These are phyloP conservation scores for Plenodomus tracheiphilus DNA, from an alignment of 2,329 filamentous ascomycete species.

Conservation along the genomic window DNA sequence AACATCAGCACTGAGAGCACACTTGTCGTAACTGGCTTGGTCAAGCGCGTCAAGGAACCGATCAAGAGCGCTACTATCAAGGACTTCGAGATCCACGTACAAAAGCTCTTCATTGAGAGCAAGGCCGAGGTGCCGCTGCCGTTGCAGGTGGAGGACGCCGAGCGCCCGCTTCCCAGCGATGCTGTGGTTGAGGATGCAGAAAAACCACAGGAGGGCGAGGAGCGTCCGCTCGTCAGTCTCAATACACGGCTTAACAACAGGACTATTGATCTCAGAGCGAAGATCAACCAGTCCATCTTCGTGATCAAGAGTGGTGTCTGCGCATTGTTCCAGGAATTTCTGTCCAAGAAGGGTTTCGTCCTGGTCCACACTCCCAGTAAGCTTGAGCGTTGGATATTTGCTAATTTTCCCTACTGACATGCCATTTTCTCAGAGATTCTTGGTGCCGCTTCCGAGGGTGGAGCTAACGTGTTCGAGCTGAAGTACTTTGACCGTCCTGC, in stretches of 20 bases:
- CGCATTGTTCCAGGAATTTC: constrained; percentile 76
- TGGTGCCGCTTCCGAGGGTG: constrained; percentile 88
- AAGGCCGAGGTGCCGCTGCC: constrained; percentile 63
- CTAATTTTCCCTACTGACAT: constrained; percentile 25
- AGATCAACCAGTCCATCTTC: constrained; percentile 89
- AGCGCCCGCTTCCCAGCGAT: constrained; percentile 53
- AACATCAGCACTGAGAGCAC: constrained; percentile 78
- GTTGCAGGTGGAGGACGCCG: constrained; percentile 60
- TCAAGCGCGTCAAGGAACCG: constrained; percentile 81
- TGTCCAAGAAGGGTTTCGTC: constrained; percentile 73
- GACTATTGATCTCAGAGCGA: constrained; percentile 87
- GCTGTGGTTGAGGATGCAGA: constrained; percentile 54
- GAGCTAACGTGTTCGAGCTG: constrained; percentile 86
- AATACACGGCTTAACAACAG: constrained; percentile 88
- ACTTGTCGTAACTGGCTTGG: constrained; percentile 76
- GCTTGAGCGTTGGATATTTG: not conserved
- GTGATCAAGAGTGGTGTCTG: constrained; percentile 67
- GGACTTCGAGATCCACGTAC: constrained; percentile 83
- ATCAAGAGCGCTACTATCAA: constrained; percentile 85
- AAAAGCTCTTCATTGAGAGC: constrained; percentile 79
- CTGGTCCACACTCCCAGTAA: constrained; percentile 79
- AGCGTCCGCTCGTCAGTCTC: constrained; percentile 73
- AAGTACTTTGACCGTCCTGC: constrained; percentile 87
- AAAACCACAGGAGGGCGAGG: constrained; percentile 57
- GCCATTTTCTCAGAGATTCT: constrained; percentile 55